Conservation (phyloP, 225 moss, liverwort and hornwort species). For the Bryum argenteum region DNA sequence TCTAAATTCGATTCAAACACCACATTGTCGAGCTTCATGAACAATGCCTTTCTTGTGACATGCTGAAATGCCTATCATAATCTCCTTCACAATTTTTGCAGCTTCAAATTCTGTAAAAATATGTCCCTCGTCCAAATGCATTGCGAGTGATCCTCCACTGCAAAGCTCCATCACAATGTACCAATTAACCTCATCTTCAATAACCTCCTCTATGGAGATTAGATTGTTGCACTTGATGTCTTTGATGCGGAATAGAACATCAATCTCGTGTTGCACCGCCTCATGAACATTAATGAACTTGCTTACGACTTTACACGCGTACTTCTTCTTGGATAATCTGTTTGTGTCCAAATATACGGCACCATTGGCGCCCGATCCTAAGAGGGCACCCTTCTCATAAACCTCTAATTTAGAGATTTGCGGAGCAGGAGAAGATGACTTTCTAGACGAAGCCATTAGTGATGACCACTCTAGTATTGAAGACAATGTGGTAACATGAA, state of each 20-base stretch:
- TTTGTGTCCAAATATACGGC: no score
- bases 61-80: background rate
- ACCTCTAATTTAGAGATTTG: no score
- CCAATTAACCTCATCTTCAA: background rate
- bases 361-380: no score
- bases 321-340: no score
- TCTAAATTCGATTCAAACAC: background rate
- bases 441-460: no score
- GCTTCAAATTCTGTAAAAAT: background rate
- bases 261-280: background rate
- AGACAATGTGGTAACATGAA: no score
- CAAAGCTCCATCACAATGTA: background rate
- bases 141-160: background rate
- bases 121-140: rapidly evolving
- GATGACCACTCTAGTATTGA: no score
- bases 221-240: background rate
- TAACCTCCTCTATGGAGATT: background rate
- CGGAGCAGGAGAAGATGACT: no score
- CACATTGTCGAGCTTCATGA: background rate
- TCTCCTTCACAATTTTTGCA: background rate
- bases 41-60: background rate
- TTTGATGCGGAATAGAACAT: background rate
- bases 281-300: no score
- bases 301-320: no score
- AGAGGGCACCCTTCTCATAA: no score